Conservation (phyloP, 1,284 basidiomycete genomes). For the Trametes pubescens region DNA sequence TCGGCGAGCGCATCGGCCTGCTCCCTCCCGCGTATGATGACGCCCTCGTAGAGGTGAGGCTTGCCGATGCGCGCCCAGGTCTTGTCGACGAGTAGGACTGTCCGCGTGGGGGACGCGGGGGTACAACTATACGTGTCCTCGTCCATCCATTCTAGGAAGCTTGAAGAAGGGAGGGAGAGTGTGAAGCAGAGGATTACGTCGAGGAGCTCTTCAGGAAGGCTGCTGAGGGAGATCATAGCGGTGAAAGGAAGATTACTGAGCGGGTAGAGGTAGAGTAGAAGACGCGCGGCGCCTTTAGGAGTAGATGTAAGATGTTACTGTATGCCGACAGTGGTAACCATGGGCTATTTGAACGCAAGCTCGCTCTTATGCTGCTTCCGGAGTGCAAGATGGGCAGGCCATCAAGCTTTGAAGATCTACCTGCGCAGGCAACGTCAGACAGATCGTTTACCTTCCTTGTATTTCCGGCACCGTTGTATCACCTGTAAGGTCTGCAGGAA, state of each 20-base stretch:
- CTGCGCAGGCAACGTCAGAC: no score
- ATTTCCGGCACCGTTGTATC: no score
- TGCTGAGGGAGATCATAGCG: conserved; percentile 3
- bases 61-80: conserved; percentile 8
- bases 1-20: conserved; percentile 5
- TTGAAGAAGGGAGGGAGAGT: conserved; percentile 1
- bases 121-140: neutral
- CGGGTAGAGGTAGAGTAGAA: neutral
- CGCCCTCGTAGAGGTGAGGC: conserved; percentile 12
- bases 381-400: no score
- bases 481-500: no score
- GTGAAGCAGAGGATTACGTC: conserved; percentile 7
- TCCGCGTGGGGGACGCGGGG: neutral
- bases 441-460: no score
- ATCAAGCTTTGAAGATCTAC: no score
- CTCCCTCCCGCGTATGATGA: conserved; percentile 6
- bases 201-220: conserved; percentile 14
- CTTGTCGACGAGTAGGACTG: conserved; percentile 9
- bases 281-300: no score
- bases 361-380: no score
- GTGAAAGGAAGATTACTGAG: neutral
- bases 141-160: conserved; percentile 5
- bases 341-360: no score
- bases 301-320: no score
- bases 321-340: no score